Percentiles rank a stretch among this genome's conserved stretches.
Conservation (phyloP, 257 asterid genomes). For the Nicotiana sylvestris region DNA sequence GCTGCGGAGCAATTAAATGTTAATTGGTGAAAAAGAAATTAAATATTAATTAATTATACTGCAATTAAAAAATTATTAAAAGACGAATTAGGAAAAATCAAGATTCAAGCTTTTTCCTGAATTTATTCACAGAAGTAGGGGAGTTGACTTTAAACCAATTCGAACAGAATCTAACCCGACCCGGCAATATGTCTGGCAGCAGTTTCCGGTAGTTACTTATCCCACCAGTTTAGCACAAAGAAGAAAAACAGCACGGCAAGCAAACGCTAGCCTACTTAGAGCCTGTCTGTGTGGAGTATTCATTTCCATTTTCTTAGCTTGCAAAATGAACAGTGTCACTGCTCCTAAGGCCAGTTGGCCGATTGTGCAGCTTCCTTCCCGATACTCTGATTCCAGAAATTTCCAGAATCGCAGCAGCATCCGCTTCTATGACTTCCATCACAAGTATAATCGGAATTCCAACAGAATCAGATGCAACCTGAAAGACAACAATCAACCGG, state of each 20-base stretch:
- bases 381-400: conserved; percentile 6
- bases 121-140: too few relatives aligned
- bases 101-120: too few relatives aligned
- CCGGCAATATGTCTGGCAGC: not conserved
- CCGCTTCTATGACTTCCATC: not conserved
- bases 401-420: conserved; percentile 8
- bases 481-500: conserved; percentile 26
- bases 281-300: too few relatives aligned
- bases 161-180: not conserved
- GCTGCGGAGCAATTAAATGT: too few relatives aligned
- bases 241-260: too few relatives aligned
- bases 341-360: conserved; percentile 22
- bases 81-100: too few relatives aligned
- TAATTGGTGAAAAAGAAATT: too few relatives aligned
- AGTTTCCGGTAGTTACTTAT: not conserved
- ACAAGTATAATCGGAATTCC: conserved; percentile 17
- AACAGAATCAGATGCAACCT: conserved; percentile 33
- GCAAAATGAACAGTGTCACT: not conserved
- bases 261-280: too few relatives aligned
- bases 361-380: not conserved
- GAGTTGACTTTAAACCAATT: too few relatives aligned
- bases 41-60: too few relatives aligned
- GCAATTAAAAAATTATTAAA: too few relatives aligned
- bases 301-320: not conserved
- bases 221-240: too few relatives aligned